Conservation (phyloP, 2,329 filamentous ascomycete genomes). For the Dactylellina sp. region DNA sequence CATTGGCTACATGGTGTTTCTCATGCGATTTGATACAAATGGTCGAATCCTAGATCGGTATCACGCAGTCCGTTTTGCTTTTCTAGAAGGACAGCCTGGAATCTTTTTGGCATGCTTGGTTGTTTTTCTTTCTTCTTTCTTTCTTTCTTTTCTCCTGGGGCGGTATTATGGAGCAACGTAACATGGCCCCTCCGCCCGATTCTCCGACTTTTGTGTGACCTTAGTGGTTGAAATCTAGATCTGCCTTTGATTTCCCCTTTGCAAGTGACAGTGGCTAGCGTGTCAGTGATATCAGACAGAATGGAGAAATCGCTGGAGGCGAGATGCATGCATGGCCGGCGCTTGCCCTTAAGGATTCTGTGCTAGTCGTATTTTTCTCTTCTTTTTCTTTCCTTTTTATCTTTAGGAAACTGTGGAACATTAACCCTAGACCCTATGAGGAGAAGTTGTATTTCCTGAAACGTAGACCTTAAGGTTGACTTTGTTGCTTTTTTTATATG, state of each 20-base stretch:
- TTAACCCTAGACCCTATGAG: background rate
- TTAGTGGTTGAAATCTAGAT: background rate
- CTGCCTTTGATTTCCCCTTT: background rate
- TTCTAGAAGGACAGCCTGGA: too few species aligned
- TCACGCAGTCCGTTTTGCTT: too few species aligned
- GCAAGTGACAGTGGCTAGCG: background rate
- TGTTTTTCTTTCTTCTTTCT: too few species aligned
- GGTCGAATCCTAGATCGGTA: too few species aligned
- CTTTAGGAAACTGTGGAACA: background rate
- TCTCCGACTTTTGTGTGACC: background rate
- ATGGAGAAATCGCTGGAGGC: slow-evolving; percentile 2
- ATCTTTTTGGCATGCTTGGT: too few species aligned
- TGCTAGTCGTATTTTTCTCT: too few species aligned
- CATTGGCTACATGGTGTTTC: too few species aligned
- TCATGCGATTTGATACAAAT: too few species aligned
- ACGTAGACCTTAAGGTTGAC: background rate
- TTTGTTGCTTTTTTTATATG: too few species aligned
- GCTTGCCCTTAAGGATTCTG: slow-evolving; percentile 17
- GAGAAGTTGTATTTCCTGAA: background rate
- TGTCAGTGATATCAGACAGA: background rate
- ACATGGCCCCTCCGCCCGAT: background rate
- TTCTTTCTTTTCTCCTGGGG: background rate
- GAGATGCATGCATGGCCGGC: slow-evolving; percentile 12
- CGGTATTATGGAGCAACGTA: too few species aligned
- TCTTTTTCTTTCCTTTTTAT: background rate